A percentile compares a stretch with the other conserved stretches of the same genome.
phyloP scores from a whole-genome alignment of 2,329 filamentous ascomycete species.

The Grosmannia clavigera region DNA sequence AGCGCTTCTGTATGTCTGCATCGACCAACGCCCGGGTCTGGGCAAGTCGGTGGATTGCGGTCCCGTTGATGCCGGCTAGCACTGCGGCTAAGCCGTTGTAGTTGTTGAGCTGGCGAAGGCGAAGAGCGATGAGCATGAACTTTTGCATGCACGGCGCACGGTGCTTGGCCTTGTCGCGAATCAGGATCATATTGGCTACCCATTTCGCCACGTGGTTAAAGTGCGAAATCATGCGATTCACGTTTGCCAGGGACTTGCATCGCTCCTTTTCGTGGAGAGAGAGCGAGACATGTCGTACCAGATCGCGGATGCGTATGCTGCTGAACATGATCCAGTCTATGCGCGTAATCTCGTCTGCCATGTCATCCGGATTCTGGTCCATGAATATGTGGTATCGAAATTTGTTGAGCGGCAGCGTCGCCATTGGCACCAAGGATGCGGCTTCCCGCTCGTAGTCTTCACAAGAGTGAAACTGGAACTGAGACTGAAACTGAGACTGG shows the following conservation, averaged over 20 bases:
- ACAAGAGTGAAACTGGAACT: conserved; percentile 50
- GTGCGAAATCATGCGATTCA: conserved; percentile 88
- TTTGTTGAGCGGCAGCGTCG: conserved; percentile 63
- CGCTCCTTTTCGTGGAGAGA: conserved; percentile 58
- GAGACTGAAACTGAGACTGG: conserved; percentile 29
- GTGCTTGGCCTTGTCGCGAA: conserved; percentile 93
- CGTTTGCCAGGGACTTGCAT: conserved; percentile 67
- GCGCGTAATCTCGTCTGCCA: conserved; percentile 82
- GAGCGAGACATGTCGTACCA: conserved; percentile 81
- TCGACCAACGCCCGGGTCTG: conserved; percentile 71
- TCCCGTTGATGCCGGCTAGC: conserved; percentile 82
- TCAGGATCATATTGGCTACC: conserved; percentile 71
- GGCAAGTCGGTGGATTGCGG: conserved; percentile 68
- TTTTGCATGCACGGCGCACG: conserved; percentile 84
- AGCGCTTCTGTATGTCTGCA: conserved; percentile 62
- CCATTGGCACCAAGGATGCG: conserved; percentile 55
- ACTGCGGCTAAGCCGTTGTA: conserved; percentile 95
- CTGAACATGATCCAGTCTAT: conserved; percentile 99
- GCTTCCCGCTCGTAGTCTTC: conserved; percentile 77
- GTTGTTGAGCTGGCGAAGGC: conserved; percentile 84
- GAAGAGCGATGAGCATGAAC: conserved; percentile 82
- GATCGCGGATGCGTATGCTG: conserved; percentile 81
- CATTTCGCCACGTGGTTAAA: conserved; percentile 79
- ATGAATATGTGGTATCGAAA: conserved; percentile 84
- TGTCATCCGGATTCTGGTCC: conserved; percentile 69